Conservation (phyloP, 1,139 yeast genomes). For the Pichia kudriavzevii region DNA sequence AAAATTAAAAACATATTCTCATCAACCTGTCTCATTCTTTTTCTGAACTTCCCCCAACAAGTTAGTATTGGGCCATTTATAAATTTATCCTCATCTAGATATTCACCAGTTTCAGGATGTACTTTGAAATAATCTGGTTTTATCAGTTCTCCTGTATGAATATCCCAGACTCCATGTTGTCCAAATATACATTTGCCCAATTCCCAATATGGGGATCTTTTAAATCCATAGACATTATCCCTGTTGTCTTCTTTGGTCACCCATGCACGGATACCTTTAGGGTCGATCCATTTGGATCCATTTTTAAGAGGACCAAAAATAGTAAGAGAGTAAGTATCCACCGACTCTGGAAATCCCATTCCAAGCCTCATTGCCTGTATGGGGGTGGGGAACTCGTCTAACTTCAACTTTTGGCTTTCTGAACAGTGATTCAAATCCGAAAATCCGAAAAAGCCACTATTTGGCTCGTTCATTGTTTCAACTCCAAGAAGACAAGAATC, state of each 20-base stretch:
- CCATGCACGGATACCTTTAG: conserved; percentile 69
- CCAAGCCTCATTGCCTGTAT: conserved; percentile 58
- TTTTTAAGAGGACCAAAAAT: conserved; percentile 66
- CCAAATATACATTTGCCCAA: conserved; percentile 76
- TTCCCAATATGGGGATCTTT: conserved; percentile 55
- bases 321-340: conserved; percentile 61
- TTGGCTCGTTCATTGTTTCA: conserved; percentile 88
- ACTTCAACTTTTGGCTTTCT: conserved; percentile 45
- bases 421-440: conserved; percentile 43
- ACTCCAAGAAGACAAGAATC: conserved; percentile 53
- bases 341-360: conserved; percentile 59
- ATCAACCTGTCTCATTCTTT: conserved; percentile 40
- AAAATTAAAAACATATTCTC: conserved; percentile 50
- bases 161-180: conserved; percentile 69
- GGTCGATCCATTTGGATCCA: conserved; percentile 53
- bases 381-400: conserved; percentile 64
- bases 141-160: conserved; percentile 31
- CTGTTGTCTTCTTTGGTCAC: conserved; percentile 35
- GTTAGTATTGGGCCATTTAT: conserved; percentile 56
- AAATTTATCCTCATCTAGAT: conserved; percentile 50
- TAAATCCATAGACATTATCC: conserved; percentile 66
- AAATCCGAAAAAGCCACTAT: conserved; percentile 54
- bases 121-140: conserved; percentile 42
- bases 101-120: conserved; percentile 34
- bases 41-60: conserved; percentile 45